Evolutionary conservation across 371 early-diverging fungal species (phyloP).

Genomic region (Saksenaea vasiformis): DNA sequence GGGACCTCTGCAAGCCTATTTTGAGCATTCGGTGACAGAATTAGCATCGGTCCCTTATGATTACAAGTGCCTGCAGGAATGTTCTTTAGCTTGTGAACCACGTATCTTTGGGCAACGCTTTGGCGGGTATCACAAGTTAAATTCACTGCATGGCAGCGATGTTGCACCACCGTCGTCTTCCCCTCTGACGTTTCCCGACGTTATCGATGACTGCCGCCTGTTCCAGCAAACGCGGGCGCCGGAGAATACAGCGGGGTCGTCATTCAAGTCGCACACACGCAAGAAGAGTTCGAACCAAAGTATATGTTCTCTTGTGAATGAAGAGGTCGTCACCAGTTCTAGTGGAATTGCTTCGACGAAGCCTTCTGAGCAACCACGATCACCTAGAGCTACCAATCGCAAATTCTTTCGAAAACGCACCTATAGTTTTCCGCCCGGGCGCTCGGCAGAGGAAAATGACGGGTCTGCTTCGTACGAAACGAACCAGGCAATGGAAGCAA

Average conservation of each 20-base stretch:
- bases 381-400: conserved; percentile 17
- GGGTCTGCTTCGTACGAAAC: conserved; percentile 6
- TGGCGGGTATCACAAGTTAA: conserved; percentile 23
- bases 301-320: conserved; percentile 1
- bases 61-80: conserved; percentile 51
- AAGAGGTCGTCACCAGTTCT: background rate
- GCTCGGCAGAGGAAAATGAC: conserved; percentile 2
- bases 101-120: conserved; percentile 56
- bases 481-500: conserved; percentile 19
- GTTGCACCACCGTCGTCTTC: conserved; percentile 33
- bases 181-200: conserved; percentile 47
- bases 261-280: conserved; percentile 6
- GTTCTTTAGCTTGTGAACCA: conserved; percentile 61
- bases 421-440: conserved; percentile 42
- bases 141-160: conserved; percentile 19
- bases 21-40: conserved; percentile 41
- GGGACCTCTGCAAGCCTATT: conserved; percentile 42
- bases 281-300: conserved; percentile 12
- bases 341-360: background rate
- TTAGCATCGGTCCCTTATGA: conserved; percentile 46
- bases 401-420: conserved; percentile 34
- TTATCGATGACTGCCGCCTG: conserved; percentile 40
- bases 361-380: background rate
- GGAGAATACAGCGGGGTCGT: background rate
- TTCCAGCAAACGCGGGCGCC: conserved; percentile 17